Percentiles rank a stretch among this genome's conserved stretches.
Evolutionary conservation across 257 asterid species (phyloP).

Genomic region (Solanum rostratum): DNA sequence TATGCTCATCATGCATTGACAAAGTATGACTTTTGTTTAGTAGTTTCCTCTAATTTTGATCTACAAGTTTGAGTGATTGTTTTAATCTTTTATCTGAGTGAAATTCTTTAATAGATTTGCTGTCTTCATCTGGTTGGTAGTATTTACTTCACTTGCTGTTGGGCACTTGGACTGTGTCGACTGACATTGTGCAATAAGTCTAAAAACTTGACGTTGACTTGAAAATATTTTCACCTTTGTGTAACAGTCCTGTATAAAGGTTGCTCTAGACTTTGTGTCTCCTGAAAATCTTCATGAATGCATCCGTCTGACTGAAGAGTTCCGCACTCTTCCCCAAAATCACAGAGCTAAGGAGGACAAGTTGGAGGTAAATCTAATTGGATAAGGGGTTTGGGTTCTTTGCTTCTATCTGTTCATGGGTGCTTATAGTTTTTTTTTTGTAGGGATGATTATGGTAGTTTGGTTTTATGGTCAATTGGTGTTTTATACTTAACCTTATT

Average conservation of each 20-base stretch:
- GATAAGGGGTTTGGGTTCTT: not conserved
- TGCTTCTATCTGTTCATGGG: not conserved
- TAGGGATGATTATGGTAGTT: not conserved
- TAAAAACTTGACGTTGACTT: not conserved
- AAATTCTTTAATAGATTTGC: not conserved
- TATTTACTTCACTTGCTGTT: not conserved
- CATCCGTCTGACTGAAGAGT: constrained; percentile 58
- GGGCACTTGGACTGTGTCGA: not conserved
- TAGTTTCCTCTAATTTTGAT: not conserved
- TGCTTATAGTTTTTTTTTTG: not conserved
- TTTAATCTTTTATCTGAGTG: not conserved
- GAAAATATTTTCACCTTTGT: constrained; percentile 1
- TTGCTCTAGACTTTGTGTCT: constrained; percentile 82
- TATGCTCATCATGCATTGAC: not conserved
- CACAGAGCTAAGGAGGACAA: constrained; percentile 84
- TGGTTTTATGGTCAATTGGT: not conserved
- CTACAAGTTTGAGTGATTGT: not conserved
- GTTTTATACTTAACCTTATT: not conserved
- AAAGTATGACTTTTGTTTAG: not conserved
- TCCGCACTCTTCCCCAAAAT: constrained; percentile 68
- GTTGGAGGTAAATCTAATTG: constrained; percentile 46
- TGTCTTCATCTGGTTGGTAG: not conserved
- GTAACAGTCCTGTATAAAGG: constrained; percentile 81
- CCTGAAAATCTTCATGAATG: constrained; percentile 80
- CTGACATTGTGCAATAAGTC: not conserved